Base-by-base conservation (phyloP, 768 basidiomycete species). In the Lentinula sp. region DNA sequence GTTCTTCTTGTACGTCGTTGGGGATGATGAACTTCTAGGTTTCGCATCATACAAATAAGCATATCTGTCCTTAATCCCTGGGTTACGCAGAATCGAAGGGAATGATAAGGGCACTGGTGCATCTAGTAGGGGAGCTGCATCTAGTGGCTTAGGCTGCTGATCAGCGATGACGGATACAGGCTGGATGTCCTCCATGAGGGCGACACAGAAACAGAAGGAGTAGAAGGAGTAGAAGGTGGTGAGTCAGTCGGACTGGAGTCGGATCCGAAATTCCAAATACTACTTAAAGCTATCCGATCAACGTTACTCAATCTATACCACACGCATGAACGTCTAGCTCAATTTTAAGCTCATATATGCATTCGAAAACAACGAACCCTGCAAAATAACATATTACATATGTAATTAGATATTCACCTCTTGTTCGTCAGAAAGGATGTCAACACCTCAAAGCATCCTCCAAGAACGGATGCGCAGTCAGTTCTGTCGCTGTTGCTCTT, bases 21-120 rank as follows among this genome's bases (percentile, higher is more conserved):
- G 43, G 63, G 54, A 37, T 63, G 63, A 49, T 62, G 67, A 57
- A 34, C 46, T 21, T 39, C 23, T 65, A 57, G 53, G 60, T 57
- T 45, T 62, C 5, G 64, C 46, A 40, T 58, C 67, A 32, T 74
- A 75, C 5, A 88, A 75, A 68, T 86, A 80, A 0, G 85, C 81
- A 64, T 78, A 87, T 21, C 80, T 76, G 61, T 78, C 76, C 9
- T 74, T 67, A 1, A 88, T 72, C 3, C 78, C 82, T 3, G 84
- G 76, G 67, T 84, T 83, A 62, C 86, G 83, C 31, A 91, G 75
- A 63, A 89, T 73, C 1, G 88, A 80, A 0, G 89, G 89, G 69
- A 91, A 91, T 1, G 89, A 89, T 61, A 91, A 78, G 0, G 84
- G 82, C 13, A 83, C 62, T 10, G 80, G 76, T 28, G 31, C 50